Conservation (phyloP, 768 basidiomycete genomes). For the Clitopilus hobsonii region DNA sequence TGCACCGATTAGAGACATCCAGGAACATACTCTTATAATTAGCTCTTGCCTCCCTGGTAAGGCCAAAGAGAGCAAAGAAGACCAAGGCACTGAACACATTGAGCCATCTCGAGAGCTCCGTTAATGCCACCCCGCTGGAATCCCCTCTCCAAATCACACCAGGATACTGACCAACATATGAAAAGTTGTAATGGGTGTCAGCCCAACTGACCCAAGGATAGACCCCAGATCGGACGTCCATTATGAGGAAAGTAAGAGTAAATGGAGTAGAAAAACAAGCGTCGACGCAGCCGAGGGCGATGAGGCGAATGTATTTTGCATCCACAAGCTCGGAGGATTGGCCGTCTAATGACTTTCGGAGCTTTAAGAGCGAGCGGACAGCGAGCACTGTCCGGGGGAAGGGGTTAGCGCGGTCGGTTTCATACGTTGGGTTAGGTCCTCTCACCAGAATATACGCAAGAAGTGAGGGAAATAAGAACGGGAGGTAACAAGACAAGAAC, state of each 20-base stretch:
- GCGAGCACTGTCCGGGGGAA: conserved; percentile 3
- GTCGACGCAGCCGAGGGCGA: conserved; percentile 41
- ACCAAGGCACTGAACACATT: conserved; percentile 31
- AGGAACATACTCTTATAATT: background rate
- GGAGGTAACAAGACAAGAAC: conserved; percentile 26
- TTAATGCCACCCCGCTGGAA: conserved; percentile 3
- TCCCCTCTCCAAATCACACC: conserved; percentile 30
- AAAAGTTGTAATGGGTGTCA: conserved; percentile 20
- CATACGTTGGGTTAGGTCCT: background rate
- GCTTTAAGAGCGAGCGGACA: conserved; percentile 26
- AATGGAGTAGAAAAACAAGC: conserved; percentile 36
- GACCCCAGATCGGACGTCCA: conserved; percentile 7
- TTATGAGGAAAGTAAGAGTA: conserved; percentile 17
- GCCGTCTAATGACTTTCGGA: too few relatives aligned
- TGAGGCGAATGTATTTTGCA: too few relatives aligned
- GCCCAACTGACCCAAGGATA: conserved; percentile 19
- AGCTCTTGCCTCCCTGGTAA: conserved; percentile 43
- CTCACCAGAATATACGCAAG: conserved; percentile 18
- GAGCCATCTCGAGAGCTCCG: conserved; percentile 39
- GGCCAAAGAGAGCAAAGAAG: conserved; percentile 54
- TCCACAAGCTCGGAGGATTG: too few relatives aligned
- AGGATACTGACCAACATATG: conserved; percentile 21
- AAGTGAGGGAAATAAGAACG: conserved; percentile 19
- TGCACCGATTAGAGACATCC: too few relatives aligned
- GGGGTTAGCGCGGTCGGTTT: background rate